Evolutionary conservation across 768 basidiomycete genomes (phyloP).

Genomic region (Hypholoma sublateritium): DNA sequence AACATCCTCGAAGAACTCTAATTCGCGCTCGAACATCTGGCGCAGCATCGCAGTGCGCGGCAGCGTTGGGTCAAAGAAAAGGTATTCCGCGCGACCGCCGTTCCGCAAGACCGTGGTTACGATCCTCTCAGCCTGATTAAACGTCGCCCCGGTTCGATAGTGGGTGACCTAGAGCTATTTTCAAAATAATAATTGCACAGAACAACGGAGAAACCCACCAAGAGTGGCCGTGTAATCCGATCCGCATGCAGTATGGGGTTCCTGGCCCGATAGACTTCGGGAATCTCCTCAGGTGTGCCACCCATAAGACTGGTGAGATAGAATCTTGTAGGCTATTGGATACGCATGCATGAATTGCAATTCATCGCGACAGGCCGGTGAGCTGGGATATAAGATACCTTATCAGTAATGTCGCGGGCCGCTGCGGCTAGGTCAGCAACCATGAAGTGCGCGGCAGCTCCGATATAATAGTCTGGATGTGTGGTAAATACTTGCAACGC

Average conservation of each 20-base stretch:
- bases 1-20: background rate
- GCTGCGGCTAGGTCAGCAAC: background rate
- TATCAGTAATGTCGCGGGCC: background rate
- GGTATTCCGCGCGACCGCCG: background rate
- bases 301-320: conserved; percentile 6
- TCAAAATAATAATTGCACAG: background rate
- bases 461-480: background rate
- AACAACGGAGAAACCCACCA: background rate
- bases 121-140: background rate
- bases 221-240: background rate
- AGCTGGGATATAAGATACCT: background rate
- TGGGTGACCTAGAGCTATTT: background rate
- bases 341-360: background rate
- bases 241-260: conserved; percentile 3
- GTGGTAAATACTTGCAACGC: background rate
- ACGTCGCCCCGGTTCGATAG: background rate
- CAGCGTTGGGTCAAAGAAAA: conserved; percentile 1
- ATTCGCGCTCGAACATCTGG: background rate
- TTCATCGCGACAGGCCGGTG: background rate
- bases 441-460: conserved; percentile 1
- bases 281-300: conserved; percentile 2
- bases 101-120: background rate
- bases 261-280: background rate
- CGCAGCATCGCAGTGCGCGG: background rate
- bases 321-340: background rate